Conservation (phyloP, 2,329 filamentous ascomycete genomes). For the Ophiocordyceps robertsii region DNA sequence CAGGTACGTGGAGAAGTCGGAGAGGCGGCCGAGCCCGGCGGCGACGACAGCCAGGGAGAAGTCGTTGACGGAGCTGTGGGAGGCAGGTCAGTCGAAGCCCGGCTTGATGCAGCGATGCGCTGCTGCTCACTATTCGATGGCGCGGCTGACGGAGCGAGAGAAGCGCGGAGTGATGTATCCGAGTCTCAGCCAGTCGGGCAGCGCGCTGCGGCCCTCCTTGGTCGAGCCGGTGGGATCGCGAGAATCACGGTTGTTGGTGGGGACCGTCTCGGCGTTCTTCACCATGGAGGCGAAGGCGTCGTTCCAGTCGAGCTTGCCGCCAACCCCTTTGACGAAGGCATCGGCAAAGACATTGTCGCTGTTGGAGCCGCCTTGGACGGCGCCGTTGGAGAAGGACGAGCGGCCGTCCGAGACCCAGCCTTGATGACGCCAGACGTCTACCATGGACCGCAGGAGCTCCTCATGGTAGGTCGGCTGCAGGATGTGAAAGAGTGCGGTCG, state of each 20-base stretch:
- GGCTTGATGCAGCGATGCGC: neutral
- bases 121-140: slow-evolving; percentile 44
- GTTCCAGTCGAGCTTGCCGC: slow-evolving; percentile 49
- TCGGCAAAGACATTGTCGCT: slow-evolving; percentile 61
- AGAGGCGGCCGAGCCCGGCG: slow-evolving; percentile 33
- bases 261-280: slow-evolving; percentile 51
- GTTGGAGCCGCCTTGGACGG: slow-evolving; percentile 56
- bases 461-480: slow-evolving; percentile 49
- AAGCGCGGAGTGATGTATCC: slow-evolving; percentile 54
- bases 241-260: slow-evolving; percentile 44
- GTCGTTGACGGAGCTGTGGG: slow-evolving; percentile 44
- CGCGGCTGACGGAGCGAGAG: slow-evolving; percentile 47
- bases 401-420: slow-evolving; percentile 53
- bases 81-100: neutral
- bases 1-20: slow-evolving; percentile 45
- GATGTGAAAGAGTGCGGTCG: slow-evolving; percentile 51
- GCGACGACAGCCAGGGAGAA: slow-evolving; percentile 56
- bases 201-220: slow-evolving; percentile 53
- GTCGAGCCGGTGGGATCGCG: slow-evolving; percentile 46
- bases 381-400: slow-evolving; percentile 56
- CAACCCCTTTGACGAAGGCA: slow-evolving; percentile 55
- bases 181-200: slow-evolving; percentile 52
- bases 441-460: slow-evolving; percentile 51
- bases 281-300: slow-evolving; percentile 50
- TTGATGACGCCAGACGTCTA: slow-evolving; percentile 54